Evolutionary conservation across 257 asterid genomes (phyloP).

Genomic region (Salvia splendens): DNA sequence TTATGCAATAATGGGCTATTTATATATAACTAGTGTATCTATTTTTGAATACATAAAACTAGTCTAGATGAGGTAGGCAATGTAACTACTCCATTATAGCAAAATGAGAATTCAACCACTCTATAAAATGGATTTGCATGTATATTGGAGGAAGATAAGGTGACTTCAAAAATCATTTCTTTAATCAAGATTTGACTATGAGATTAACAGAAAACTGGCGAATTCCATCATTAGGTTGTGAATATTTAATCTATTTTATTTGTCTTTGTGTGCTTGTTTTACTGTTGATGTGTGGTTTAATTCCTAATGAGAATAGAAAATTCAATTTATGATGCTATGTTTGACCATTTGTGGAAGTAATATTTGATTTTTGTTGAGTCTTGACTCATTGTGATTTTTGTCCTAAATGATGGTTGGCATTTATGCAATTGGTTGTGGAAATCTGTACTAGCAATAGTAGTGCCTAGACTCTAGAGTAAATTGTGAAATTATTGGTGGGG

Average conservation of each 20-base stretch:
- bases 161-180: slow-evolving; percentile 12
- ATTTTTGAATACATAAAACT: background rate
- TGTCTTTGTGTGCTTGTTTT: slow-evolving; percentile 5
- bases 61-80: slow-evolving; percentile 46
- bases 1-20: background rate
- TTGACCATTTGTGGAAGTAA: slow-evolving; percentile 22
- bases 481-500: too few species aligned
- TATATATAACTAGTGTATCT: background rate
- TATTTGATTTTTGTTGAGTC: slow-evolving; percentile 15
- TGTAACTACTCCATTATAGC: slow-evolving; percentile 70
- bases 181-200: slow-evolving; percentile 35
- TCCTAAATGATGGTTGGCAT: slow-evolving; percentile 17
- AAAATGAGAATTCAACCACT: slow-evolving; percentile 45
- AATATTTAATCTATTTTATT: slow-evolving; percentile 5
- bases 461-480: background rate
- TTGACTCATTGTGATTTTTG: slow-evolving; percentile 17
- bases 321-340: background rate
- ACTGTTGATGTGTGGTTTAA: slow-evolving; percentile 14
- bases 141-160: slow-evolving; percentile 36
- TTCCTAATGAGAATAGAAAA: slow-evolving; percentile 17
- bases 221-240: slow-evolving; percentile 15
- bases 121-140: slow-evolving; percentile 48
- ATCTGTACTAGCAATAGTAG: background rate
- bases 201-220: slow-evolving; percentile 29
- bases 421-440: background rate